Base-by-base conservation (phyloP, 1,284 basidiomycete genomes). In the Rhodotorula sp. region DNA sequence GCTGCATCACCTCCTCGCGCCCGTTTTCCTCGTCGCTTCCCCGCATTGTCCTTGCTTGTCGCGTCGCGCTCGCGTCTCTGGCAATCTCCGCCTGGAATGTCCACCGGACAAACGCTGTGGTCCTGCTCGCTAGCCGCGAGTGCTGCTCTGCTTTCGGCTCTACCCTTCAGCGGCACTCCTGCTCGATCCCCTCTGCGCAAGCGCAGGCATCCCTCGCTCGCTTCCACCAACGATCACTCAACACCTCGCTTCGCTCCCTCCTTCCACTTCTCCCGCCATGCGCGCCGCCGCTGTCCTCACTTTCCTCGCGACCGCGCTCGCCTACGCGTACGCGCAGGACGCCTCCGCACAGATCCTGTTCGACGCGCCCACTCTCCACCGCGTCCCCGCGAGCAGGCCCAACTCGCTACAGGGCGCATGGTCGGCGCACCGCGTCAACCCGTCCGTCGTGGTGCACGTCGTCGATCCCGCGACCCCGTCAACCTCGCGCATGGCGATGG, bases 391-490 rank as follows among this genome's bases (percentile, higher is more conserved):
- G 58, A n/a, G 41, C 29, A 29, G 50, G 13, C 50, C 50, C 50
- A 17, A 13, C 50, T 15, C 13, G 7, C 10, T 13, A 4, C 50
- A 29, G 50, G 50, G 21, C 3, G 13, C 46, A 34, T 22, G 32
- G 32, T 46, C 17, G 5, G 36, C 17, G 27, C 36, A 4, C 17
- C 17, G 44, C 32, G 37, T 64, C 36, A 59, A 61, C 53, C 60
- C 61, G 6, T 64, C 68, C 13, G 67, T 69, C 54, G 55, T 70
- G 53, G 71, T 73, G 10, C 54, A 50, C 65, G 44, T 70, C 46
- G 71, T 73, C 39, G 71, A 73, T 48, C 67, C 71, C 12, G 60
- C 67, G 3, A 61, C 62, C 3, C 71, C 71, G 19, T 56, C 71
- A 2, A 61, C 62, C 15, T 71, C 66, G 2, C 36, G 41, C 37